phyloP scores from a whole-genome alignment of 495 filamentous ascomycete genomes.

The Penicillium flavigenum region DNA sequence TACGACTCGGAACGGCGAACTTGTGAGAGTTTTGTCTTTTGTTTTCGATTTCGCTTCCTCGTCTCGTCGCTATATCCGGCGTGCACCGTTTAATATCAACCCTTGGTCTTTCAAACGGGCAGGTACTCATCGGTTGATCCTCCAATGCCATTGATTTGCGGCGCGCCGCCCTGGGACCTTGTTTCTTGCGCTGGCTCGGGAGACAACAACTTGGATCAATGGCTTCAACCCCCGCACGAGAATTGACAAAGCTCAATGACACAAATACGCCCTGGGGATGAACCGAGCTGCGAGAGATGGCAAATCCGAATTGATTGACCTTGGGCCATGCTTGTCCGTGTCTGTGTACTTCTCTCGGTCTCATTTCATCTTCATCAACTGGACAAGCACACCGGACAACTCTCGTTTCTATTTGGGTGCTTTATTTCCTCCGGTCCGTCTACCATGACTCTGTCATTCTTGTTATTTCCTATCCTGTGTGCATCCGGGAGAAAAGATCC shows the following conservation, averaged over 20 bases:
- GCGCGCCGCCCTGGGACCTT: not conserved
- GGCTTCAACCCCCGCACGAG: conserved; percentile 1
- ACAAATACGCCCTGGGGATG: not conserved
- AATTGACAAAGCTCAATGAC: conserved; percentile 1
- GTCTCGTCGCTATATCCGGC: conserved; percentile 33
- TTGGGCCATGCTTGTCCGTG: not conserved
- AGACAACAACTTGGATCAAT: not conserved
- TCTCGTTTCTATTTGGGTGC: conserved; percentile 11
- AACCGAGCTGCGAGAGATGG: not conserved
- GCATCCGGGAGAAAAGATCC: conserved; percentile 13
- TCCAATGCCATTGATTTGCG: conserved; percentile 4
- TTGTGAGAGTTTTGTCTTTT: conserved; percentile 32
- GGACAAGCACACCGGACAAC: conserved; percentile 1
- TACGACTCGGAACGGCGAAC: conserved; percentile 48
- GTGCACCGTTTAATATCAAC: conserved; percentile 44
- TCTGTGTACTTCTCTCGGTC: conserved; percentile 2
- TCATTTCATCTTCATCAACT: conserved; percentile 12
- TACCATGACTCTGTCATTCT: conserved; percentile 13
- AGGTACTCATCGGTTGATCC: conserved; percentile 10
- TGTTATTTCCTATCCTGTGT: conserved; percentile 4
- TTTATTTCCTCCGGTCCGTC: conserved; percentile 8
- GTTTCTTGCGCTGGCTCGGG: not conserved
- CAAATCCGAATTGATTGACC: not conserved
- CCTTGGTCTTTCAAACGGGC: conserved; percentile 22
- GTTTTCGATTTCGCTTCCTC: conserved; percentile 28